Evolutionary conservation across 495 filamentous ascomycete genomes (phyloP).

Genomic region (Aspergillus diversus): DNA sequence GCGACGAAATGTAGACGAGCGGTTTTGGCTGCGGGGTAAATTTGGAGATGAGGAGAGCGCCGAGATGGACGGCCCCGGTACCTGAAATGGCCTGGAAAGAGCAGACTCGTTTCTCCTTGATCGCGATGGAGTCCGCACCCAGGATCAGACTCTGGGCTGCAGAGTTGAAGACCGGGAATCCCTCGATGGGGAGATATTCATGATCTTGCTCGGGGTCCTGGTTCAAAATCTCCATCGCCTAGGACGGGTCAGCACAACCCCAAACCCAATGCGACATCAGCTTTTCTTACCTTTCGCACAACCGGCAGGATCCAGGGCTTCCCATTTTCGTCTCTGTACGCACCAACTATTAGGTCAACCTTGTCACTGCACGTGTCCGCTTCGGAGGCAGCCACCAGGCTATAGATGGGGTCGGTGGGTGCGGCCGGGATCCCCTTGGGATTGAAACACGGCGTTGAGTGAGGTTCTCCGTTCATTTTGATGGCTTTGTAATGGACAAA

Average conservation of each 20-base stretch:
- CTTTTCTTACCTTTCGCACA: conserved; percentile 77
- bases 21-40: conserved; percentile 63
- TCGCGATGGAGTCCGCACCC: conserved; percentile 75
- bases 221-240: neutral
- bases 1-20: conserved; percentile 84
- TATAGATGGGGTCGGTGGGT: conserved; percentile 94
- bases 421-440: conserved; percentile 67
- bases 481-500: too few species aligned
- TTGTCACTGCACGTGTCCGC: conserved; percentile 84
- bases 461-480: too few species aligned
- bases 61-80: conserved; percentile 62
- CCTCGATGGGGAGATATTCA: conserved; percentile 97
- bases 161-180: conserved; percentile 77
- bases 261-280: too few species aligned
- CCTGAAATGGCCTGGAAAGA: conserved; percentile 62
- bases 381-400: conserved; percentile 84
- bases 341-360: conserved; percentile 94
- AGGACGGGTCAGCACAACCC: neutral
- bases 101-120: conserved; percentile 78
- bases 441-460: too few species aligned
- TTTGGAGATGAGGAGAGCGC: conserved; percentile 58
- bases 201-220: conserved; percentile 91
- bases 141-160: conserved; percentile 91
- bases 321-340: conserved; percentile 91
- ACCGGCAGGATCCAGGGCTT: conserved; percentile 99